These are phyloP conservation scores for Fragilaria crotonensis DNA, from an alignment of 108 stramenopile species.

Conservation along the genomic window DNA sequence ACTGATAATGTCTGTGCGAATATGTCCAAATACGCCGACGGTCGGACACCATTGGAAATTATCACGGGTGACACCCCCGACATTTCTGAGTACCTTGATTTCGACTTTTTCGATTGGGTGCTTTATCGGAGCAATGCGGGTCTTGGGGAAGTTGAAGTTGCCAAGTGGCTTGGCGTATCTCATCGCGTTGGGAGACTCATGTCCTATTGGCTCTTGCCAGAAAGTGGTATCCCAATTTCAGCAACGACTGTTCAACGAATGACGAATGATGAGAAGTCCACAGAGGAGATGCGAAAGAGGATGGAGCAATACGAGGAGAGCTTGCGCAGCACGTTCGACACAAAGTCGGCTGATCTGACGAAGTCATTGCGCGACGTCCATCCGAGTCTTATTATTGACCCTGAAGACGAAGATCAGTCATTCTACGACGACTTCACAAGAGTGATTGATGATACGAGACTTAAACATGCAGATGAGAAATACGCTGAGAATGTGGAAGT, in stretches of 20 bases:
- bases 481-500: no score
- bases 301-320: background rate
- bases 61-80: conserved; percentile 35
- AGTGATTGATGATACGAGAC: no score
- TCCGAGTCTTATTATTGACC: background rate
- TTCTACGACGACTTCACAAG: conserved; percentile 1
- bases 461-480: conserved; percentile 1
- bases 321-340: background rate
- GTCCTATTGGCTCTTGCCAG: conserved; percentile 19
- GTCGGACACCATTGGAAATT: no score
- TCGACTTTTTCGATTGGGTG: conserved; percentile 29
- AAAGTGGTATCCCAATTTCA: conserved; percentile 5
- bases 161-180: no score
- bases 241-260: conserved; percentile 19
- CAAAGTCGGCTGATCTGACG: background rate
- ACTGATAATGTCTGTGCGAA: no score
- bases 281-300: background rate
- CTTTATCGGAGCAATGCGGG: conserved; percentile 19
- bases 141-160: conserved; percentile 2
- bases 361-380: background rate
- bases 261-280: conserved; percentile 8
- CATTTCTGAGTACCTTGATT: conserved; percentile 34
- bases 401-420: conserved; percentile 1
- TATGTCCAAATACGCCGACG: no score
- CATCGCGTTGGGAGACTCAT: conserved; percentile 14